phyloP scores from a whole-genome alignment of 2,329 filamentous ascomycete genomes.

The Trichoderma polysporum region DNA sequence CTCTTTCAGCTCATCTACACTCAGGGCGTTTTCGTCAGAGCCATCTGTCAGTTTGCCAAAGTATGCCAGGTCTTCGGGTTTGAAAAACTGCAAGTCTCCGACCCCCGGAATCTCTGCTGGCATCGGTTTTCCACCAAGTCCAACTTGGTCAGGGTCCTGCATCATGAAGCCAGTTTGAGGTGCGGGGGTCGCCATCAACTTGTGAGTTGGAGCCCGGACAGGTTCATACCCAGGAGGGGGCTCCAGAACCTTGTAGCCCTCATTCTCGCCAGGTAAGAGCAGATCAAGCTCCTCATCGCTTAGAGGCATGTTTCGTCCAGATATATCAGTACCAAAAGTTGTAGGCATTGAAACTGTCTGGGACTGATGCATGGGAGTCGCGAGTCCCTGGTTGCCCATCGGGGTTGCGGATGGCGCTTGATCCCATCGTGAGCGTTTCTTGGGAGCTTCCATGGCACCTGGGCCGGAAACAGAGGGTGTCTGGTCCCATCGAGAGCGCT shows the following conservation, averaged over 20 bases:
- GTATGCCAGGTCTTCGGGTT: constrained; percentile 97
- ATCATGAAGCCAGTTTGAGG: constrained; percentile 92
- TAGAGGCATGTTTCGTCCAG: constrained; percentile 73
- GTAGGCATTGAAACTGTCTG: constrained; percentile 53
- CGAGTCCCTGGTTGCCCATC: constrained; percentile 69
- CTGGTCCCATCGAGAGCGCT: constrained; percentile 86
- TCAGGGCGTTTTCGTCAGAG: constrained; percentile 85
- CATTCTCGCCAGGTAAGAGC: constrained; percentile 81
- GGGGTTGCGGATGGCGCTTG: constrained; percentile 81
- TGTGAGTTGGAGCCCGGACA: constrained; percentile 72
- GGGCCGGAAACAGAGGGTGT: constrained; percentile 60
- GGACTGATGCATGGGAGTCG: constrained; percentile 73
- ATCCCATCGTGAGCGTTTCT: constrained; percentile 87
- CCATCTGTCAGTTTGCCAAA: constrained; percentile 97
- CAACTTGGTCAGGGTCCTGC: constrained; percentile 86
- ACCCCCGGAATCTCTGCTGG: constrained; percentile 95
- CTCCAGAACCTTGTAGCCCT: constrained; percentile 90
- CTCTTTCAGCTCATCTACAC: constrained; percentile 94
- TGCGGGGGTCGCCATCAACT: constrained; percentile 69
- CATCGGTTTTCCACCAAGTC: constrained; percentile 82
- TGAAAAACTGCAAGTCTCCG: constrained; percentile 96
- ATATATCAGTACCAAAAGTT: constrained; percentile 80
- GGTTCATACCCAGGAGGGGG: constrained; percentile 91
- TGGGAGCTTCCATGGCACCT: constrained; percentile 59
- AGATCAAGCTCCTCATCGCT: constrained; percentile 93